Evolutionary conservation across 352 stramenopile species (phyloP).

Genomic region (Plasmopara muralis): DNA sequence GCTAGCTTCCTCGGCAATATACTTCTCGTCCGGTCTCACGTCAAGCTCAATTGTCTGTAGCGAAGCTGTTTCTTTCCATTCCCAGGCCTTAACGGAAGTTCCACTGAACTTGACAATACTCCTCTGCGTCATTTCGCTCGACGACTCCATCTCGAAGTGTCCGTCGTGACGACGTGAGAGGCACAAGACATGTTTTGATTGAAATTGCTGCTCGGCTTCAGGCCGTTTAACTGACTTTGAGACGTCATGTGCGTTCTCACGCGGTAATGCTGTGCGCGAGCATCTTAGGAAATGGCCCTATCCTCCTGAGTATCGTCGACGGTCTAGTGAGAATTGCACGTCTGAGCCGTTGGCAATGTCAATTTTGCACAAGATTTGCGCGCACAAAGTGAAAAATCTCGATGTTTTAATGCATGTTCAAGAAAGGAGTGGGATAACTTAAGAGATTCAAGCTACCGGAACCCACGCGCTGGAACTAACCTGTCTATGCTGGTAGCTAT

Average conservation of each 20-base stretch:
- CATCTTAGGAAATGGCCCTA: slow-evolving; percentile 3
- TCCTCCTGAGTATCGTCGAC: slow-evolving; percentile 1
- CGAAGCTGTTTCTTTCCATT: slow-evolving; percentile 13
- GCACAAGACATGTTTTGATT: neutral
- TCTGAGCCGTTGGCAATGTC: neutral
- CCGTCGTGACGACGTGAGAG: slow-evolving; percentile 4
- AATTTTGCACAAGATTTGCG: neutral
- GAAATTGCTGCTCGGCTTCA: neutral
- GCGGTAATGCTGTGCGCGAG: slow-evolving; percentile 1
- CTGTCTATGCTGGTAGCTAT: too few relatives aligned
- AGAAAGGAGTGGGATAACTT: too few relatives aligned
- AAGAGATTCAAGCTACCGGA: too few relatives aligned
- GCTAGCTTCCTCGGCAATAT: slow-evolving; percentile 30
- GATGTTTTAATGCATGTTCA: neutral
- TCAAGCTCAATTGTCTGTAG: slow-evolving; percentile 1
- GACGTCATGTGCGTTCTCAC: neutral
- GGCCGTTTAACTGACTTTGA: slow-evolving; percentile 1
- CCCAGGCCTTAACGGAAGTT: slow-evolving; percentile 10
- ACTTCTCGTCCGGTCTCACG: slow-evolving; percentile 3
- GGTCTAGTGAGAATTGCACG: neutral
- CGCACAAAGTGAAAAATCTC: neutral
- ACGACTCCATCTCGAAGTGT: slow-evolving; percentile 1
- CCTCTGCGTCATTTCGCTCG: neutral
- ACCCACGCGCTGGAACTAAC: too few relatives aligned
- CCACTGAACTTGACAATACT: slow-evolving; percentile 5